Conservation (phyloP, 768 basidiomycete species). For the Boletales sp. region DNA sequence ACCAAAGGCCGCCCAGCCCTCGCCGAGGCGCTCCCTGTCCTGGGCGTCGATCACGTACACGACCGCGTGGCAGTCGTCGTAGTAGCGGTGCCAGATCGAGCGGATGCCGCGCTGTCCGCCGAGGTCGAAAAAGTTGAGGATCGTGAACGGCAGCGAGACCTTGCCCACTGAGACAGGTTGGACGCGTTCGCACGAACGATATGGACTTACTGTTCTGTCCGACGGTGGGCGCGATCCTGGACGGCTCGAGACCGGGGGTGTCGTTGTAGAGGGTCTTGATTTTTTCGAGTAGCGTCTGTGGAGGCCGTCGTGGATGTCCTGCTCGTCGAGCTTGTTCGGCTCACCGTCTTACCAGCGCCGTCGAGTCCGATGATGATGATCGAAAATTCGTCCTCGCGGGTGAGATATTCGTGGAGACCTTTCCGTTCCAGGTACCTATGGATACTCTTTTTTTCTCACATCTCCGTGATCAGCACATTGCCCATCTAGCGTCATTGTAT, state of each 20-base stretch:
- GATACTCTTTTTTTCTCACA: too few relatives aligned
- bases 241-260: conserved; percentile 80
- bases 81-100: conserved; percentile 92
- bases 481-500: too few relatives aligned
- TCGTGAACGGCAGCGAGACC: conserved; percentile 88
- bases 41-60: conserved; percentile 93
- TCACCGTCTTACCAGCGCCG: conserved; percentile 88
- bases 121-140: conserved; percentile 95
- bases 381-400: conserved; percentile 87
- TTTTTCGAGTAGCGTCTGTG: conserved; percentile 82
- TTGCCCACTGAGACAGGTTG: conserved; percentile 65
- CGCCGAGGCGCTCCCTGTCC: conserved; percentile 82
- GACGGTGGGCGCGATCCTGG: conserved; percentile 94
- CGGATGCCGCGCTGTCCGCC: conserved; percentile 94
- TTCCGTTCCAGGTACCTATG: conserved; percentile 22
- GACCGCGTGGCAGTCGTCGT: conserved; percentile 95
- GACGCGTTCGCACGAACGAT: neutral
- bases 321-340: neutral
- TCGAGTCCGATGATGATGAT: conserved; percentile 93
- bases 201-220: conserved; percentile 87
- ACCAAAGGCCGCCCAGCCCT: conserved; percentile 99
- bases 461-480: too few relatives aligned
- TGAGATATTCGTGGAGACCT: conserved; percentile 87
- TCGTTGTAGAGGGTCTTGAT: conserved; percentile 92
- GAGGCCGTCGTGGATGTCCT: neutral